Base-by-base conservation (phyloP, 768 basidiomycete genomes). In the Suillus subluteus region DNA sequence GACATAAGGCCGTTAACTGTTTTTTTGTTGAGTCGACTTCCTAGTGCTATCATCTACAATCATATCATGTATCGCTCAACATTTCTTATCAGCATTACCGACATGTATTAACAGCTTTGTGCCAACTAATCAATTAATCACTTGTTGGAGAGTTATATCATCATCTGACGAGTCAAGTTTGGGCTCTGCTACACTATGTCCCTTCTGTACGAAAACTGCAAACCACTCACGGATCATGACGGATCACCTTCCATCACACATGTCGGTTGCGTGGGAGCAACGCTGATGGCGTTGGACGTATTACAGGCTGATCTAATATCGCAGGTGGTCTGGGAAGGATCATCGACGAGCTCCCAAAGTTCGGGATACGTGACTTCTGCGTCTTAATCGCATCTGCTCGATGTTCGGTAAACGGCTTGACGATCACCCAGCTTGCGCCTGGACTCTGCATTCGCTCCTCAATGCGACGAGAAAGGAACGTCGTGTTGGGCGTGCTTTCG, bases 381-480 rank as follows among this genome's bases (percentile, higher is more conserved):
- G 67, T 66, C 61, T 71, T 59, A 55, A 11, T 16, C 9, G 26
- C 16, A 32, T 68, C 65, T 15, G 75, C 72, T 50, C 63, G 69
- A 48, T 64, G 73, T 30, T 70, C 73, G 11, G 75, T 43, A 65
- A 78, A 76, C 8, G 77, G 73, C 50, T 26, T 69, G 52, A 74
- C 68, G 18, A 43, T 43, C 11, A 61, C 41, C 59, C 59, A 61
- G 2, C 40, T n/a, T 7, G 67, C 70, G 43, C 66, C 70, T 50
- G 26, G 48, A 50, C 21, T 73, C 50, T 74, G 70, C 35, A 79
- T 73, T 68, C 83, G 85, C 62, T 83, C 79, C 64, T 82, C 80
- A 6, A 83, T 80, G 58, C 82, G 83, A 41, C 71, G 68, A 43
- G 82, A 73, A 74, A 88, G 85, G 5, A 79, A 79, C 23, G 82